Conservation (phyloP, 495 filamentous ascomycete species). For the Penicillium verhagenii region DNA sequence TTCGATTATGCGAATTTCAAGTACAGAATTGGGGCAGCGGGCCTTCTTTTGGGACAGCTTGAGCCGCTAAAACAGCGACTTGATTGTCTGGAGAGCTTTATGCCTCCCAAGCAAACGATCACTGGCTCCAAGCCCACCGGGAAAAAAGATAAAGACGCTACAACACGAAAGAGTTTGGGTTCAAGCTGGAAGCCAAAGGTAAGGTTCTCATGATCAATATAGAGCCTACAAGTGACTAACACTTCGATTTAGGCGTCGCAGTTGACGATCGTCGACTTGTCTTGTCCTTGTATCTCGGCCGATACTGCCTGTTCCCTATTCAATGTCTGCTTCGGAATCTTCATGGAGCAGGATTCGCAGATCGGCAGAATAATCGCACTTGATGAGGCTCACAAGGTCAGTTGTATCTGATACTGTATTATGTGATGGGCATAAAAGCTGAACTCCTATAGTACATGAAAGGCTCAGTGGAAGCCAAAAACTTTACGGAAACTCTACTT, state of each 20-base stretch:
- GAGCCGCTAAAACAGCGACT: conserved; percentile 54
- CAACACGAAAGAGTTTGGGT: neutral
- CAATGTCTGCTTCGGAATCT: conserved; percentile 61
- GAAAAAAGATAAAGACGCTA: neutral
- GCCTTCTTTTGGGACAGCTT: conserved; percentile 44
- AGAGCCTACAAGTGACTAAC: neutral
- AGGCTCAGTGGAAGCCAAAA: conserved; percentile 29
- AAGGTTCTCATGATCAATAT: neutral
- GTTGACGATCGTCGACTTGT: conserved; percentile 73
- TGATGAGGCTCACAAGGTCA: conserved; percentile 61
- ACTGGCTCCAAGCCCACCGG: neutral
- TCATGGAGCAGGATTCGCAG: conserved; percentile 49
- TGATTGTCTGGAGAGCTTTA: conserved; percentile 58
- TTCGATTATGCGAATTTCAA: conserved; percentile 58
- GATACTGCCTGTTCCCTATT: conserved; percentile 66
- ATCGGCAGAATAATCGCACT: conserved; percentile 53
- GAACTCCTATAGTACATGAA: conserved; percentile 47
- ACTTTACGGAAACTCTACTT: conserved; percentile 62
- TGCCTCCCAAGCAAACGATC: conserved; percentile 32
- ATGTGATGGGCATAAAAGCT: neutral
- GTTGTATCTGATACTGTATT: neutral
- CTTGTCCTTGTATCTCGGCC: conserved; percentile 66
- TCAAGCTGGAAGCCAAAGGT: conserved; percentile 14
- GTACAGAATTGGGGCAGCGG: conserved; percentile 29
- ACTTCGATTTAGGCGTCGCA: conserved; percentile 41